Base-by-base conservation (phyloP, 192 early-diverging fungal genomes). In the Chytriomyces sp. region DNA sequence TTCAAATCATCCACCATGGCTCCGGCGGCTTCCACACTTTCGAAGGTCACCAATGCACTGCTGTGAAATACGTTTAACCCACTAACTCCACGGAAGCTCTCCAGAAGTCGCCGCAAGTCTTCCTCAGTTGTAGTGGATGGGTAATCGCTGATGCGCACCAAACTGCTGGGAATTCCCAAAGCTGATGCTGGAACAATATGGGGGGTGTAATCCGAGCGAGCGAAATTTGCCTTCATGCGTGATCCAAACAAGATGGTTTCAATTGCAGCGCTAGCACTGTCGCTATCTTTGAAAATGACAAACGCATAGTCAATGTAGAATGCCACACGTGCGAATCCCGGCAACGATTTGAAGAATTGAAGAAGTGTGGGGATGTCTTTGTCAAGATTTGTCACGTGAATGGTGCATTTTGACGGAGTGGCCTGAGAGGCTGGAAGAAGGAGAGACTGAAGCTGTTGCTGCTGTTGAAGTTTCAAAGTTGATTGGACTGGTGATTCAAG, bases 261-360 rank as follows among this genome's bases (percentile, higher is more conserved):
- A 50, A 86, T 82, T 8, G 86, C 86, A 50, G 80, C 61, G 7
- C 77, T 57, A 5, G 86, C 82, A 7, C 77, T 75, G 46, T 64
- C 71, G 24, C 59, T 75, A 69, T 86, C 84, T 45, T 53, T 45
- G 69, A 87, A 87, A 53, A 78, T 81, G 44, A 87, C 80, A 62
- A 87, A 87, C 69, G 83, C 87, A 59, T 87, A 87, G 72, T 87
- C 86, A 18, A 75, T 79, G 75, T 87, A 87, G 68, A 87, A 87
- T 4, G 86, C 86, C 1, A 86, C 82, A 5, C 76, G 80, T 4
- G 64, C 61, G 71, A 87, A 87, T 3, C 86, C 86, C 6, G 75
- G 68, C 61, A 79, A 77, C 18, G 63, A 45, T 46, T 77, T 71
- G 67, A 87, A 85, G 28, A 86, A 65, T 35, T 80, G 61, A 45